These are phyloP conservation scores for Phytophthora colocasiae DNA, from an alignment of 352 stramenopile species.

Conservation along the genomic window DNA sequence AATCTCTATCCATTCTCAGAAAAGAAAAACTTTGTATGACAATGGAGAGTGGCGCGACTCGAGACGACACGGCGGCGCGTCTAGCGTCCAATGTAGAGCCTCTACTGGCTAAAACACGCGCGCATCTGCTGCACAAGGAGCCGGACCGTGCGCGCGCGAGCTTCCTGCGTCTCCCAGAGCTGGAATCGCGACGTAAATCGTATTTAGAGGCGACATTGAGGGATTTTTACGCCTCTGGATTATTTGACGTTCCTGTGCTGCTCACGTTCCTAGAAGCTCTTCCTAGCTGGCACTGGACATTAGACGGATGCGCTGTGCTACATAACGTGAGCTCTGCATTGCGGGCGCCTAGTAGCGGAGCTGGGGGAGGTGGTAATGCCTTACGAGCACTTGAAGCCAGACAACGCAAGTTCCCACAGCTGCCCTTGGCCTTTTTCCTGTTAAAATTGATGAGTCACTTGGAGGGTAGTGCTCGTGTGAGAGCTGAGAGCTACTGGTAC, in stretches of 20 bases:
- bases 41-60: constrained; percentile 9
- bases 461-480: constrained; percentile 58
- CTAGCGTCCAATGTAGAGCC: constrained; percentile 29
- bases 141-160: constrained; percentile 56
- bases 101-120: constrained; percentile 42
- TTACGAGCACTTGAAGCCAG: constrained; percentile 36
- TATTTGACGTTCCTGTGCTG: constrained; percentile 70
- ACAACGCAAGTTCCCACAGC: constrained; percentile 57
- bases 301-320: constrained; percentile 73
- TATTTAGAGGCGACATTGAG: constrained; percentile 66
- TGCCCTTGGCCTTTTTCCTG: constrained; percentile 76
- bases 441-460: constrained; percentile 70
- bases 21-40: constrained; percentile 6
- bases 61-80: constrained; percentile 15
- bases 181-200: constrained; percentile 44
- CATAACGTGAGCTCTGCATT: constrained; percentile 62
- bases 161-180: constrained; percentile 68
- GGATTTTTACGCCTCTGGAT: constrained; percentile 68
- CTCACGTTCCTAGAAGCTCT: constrained; percentile 76
- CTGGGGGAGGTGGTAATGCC: constrained; percentile 33
- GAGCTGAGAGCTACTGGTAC: constrained; percentile 72
- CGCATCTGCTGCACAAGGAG: constrained; percentile 59
- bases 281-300: constrained; percentile 74
- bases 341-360: constrained; percentile 38
- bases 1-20: constrained; percentile 26